Percentiles rank a stretch among this genome's conserved stretches.
Conservation (phyloP, 2,329 filamentous ascomycete species). For the Aspergillus terreus region DNA sequence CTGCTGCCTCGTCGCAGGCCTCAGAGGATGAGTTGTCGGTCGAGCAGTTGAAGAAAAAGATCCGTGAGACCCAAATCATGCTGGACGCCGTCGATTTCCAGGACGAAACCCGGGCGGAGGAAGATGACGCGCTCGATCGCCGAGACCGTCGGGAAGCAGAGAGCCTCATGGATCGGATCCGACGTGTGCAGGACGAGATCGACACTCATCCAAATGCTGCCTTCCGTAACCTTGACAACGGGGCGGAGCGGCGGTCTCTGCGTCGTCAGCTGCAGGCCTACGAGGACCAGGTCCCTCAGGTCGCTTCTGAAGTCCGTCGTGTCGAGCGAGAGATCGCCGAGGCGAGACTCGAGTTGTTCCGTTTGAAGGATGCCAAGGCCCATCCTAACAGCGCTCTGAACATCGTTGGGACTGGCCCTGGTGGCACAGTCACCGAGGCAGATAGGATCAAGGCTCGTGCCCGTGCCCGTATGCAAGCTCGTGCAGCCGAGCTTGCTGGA, state of each 20-base stretch:
- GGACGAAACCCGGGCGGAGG: constrained; percentile 83
- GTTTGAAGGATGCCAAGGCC: constrained; percentile 86
- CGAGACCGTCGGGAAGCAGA: constrained; percentile 89
- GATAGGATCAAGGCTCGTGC: constrained; percentile 92
- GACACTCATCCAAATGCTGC: constrained; percentile 80
- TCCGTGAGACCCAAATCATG: constrained; percentile 89
- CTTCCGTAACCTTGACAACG: constrained; percentile 69
- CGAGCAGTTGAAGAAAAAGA: constrained; percentile 87
- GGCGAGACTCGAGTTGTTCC: constrained; percentile 85
- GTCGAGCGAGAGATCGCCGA: constrained; percentile 92
- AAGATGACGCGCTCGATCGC: constrained; percentile 87
- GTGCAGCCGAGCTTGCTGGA: constrained; percentile 86
- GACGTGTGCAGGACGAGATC: constrained; percentile 90
- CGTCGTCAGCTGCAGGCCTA: constrained; percentile 86
- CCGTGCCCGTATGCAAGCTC: constrained; percentile 98
- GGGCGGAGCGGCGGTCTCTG: constrained; percentile 79
- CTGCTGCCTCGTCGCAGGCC: constrained; percentile 64
- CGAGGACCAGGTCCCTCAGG: constrained; percentile 83
- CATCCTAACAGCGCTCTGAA: constrained; percentile 75
- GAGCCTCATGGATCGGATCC: constrained; percentile 87
- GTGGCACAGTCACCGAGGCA: constrained; percentile 84
- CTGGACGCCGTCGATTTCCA: constrained; percentile 95
- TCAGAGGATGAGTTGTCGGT: constrained; percentile 76
- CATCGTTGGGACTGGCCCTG: constrained; percentile 89
- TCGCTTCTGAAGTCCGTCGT: constrained; percentile 86